phyloP scores from a whole-genome alignment of 306 rosid genomes.

The Argentina anserina region DNA sequence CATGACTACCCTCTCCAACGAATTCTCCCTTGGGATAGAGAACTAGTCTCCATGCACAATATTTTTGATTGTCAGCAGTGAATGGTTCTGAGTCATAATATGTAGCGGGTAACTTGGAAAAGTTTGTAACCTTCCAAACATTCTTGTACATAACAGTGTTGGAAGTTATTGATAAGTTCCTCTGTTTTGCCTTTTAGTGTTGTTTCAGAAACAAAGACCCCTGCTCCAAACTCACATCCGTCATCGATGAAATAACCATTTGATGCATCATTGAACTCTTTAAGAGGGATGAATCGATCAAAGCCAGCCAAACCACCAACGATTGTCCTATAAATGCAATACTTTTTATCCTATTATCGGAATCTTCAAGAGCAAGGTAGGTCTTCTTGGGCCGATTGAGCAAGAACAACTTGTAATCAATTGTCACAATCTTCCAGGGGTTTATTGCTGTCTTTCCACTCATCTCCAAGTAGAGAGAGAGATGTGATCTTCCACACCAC shows the following conservation, averaged over 20 bases:
- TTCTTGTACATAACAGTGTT: neutral
- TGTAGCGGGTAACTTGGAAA: neutral
- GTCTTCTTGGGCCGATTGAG: neutral
- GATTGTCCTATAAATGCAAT: neutral
- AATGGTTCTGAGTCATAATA: neutral
- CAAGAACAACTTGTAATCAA: neutral
- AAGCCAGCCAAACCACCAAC: neutral
- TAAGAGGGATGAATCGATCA: neutral
- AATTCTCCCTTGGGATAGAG: neutral
- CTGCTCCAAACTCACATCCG: neutral
- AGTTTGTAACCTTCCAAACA: neutral
- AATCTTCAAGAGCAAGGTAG: neutral
- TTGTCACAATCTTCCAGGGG: neutral
- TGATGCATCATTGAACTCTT: neutral
- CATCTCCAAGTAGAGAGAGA: slow-evolving; percentile 1
- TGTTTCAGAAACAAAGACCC: neutral
- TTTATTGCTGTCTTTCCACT: neutral
- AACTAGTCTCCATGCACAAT: neutral
- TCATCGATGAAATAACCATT: neutral
- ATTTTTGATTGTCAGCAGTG: neutral
- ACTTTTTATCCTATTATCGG: neutral
- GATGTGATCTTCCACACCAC: neutral
- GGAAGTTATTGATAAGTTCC: neutral
- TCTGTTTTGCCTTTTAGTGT: neutral
- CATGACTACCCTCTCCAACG: neutral